Evolutionary conservation across 805 yeast genomes (phyloP).

Genomic region (Saccharomycopsis guyanensis): DNA sequence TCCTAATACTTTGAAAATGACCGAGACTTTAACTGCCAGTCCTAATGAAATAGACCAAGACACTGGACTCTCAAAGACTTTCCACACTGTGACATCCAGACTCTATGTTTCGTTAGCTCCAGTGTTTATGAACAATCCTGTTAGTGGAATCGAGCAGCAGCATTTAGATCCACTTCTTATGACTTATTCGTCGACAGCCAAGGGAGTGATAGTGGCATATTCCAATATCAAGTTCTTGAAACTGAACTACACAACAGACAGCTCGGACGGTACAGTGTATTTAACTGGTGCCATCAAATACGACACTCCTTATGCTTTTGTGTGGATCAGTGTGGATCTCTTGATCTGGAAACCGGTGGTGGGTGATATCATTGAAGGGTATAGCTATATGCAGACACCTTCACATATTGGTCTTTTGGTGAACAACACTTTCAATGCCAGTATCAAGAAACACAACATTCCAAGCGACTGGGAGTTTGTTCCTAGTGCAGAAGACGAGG

Average conservation of each 20-base stretch:
- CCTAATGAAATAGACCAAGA: constrained; percentile 14
- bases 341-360: constrained; percentile 83
- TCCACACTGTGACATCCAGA: constrained; percentile 49
- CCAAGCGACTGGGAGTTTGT: constrained; percentile 85
- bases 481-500: constrained; percentile 69
- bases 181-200: constrained; percentile 64
- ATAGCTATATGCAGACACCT: constrained; percentile 86
- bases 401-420: constrained; percentile 88
- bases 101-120: constrained; percentile 90
- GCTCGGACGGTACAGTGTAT: constrained; percentile 24
- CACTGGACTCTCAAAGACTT: constrained; percentile 56
- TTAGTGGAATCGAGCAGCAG: constrained; percentile 75
- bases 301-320: constrained; percentile 80
- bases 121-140: constrained; percentile 54
- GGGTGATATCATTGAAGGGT: constrained; percentile 86
- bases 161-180: constrained; percentile 86
- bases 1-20: too few species aligned
- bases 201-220: constrained; percentile 82
- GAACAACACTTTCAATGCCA: constrained; percentile 92
- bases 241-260: constrained; percentile 35
- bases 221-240: constrained; percentile 40
- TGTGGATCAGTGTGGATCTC: constrained; percentile 80
- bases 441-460: constrained; percentile 75
- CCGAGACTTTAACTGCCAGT: too few species aligned
- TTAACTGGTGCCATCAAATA: constrained; percentile 59